Percentiles rank a stretch among this genome's conserved stretches.
Evolutionary conservation across 2,329 filamentous ascomycete genomes (phyloP).

Genomic region (Emmonsiellopsis sp.): DNA sequence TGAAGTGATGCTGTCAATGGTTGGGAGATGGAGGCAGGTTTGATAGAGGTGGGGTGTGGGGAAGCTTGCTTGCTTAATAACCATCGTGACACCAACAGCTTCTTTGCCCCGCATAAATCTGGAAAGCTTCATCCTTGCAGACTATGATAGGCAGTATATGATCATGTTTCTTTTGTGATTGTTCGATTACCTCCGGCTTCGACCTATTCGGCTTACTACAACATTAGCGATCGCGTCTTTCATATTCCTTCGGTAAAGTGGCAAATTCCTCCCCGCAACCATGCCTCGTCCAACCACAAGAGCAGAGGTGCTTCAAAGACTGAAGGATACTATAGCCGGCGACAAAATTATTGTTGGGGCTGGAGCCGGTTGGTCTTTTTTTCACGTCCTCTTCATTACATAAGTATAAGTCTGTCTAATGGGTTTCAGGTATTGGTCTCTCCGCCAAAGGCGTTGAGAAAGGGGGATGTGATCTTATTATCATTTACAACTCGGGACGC

Average conservation of each 20-base stretch:
- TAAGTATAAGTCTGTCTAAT: not conserved
- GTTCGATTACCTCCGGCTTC: too few relatives aligned
- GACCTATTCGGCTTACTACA: too few relatives aligned
- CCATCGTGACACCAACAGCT: not conserved
- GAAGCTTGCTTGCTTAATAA: not conserved
- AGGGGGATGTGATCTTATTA: conserved; percentile 59
- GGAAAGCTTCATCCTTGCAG: not conserved
- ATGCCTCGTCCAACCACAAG: conserved; percentile 53
- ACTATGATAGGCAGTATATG: not conserved
- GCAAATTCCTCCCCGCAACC: conserved; percentile 2
- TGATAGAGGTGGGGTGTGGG: not conserved
- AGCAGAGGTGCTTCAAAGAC: conserved; percentile 44
- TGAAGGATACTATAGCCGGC: conserved; percentile 45
- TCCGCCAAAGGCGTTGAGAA: conserved; percentile 62
- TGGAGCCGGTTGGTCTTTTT: conserved; percentile 42
- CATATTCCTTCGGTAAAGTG: not conserved
- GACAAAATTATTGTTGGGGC: conserved; percentile 57
- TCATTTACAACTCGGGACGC: conserved; percentile 63
- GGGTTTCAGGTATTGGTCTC: conserved; percentile 50
- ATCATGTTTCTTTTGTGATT: too few relatives aligned
- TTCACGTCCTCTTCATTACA: not conserved
- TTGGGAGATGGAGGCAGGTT: not conserved
- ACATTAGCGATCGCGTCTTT: too few relatives aligned
- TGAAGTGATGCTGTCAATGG: not conserved
- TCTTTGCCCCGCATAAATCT: not conserved